phyloP scores from a whole-genome alignment of 139 green algal genomes.

The Axilococcus clingmanii region DNA sequence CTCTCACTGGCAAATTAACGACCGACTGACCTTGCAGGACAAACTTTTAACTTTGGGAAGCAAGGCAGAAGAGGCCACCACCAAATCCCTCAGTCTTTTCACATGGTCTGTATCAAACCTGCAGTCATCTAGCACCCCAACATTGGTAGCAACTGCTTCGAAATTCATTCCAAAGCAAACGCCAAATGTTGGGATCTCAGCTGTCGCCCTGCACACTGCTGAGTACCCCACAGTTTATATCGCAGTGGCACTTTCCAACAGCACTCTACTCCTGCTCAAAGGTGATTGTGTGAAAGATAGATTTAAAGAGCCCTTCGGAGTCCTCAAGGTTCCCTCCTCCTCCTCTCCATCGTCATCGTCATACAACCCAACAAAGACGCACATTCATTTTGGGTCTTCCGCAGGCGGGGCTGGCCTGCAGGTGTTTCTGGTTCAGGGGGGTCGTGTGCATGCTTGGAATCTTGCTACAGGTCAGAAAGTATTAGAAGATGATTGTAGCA shows the following conservation, averaged over 20 bases:
- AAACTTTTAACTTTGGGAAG: too few relatives aligned
- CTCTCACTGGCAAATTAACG: too few relatives aligned
- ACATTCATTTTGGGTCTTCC: not conserved
- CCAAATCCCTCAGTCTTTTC: too few relatives aligned
- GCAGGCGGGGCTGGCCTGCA: conserved; percentile 9
- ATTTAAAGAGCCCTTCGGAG: conserved; percentile 7
- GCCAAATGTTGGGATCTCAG: conserved; percentile 5
- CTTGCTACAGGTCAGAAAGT: conserved; percentile 17
- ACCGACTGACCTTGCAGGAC: too few relatives aligned
- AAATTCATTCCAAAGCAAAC: conserved; percentile 8
- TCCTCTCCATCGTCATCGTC: too few relatives aligned
- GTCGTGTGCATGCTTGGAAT: conserved; percentile 11
- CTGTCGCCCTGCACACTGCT: not conserved
- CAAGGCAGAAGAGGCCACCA: too few relatives aligned
- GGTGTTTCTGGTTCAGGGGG: conserved; percentile 48
- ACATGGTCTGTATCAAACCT: too few relatives aligned
- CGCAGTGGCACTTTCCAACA: conserved; percentile 13
- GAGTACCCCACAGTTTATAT: conserved; percentile 15
- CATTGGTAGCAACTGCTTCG: not conserved
- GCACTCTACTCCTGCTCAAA: conserved; percentile 8
- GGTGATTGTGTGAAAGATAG: conserved; percentile 14
- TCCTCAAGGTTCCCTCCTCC: too few relatives aligned
- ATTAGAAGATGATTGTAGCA: conserved; percentile 40
- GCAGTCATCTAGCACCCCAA: too few relatives aligned
- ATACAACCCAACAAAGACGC: not conserved